Evolutionary conservation across 1,284 basidiomycete genomes (phyloP), one percentile per base, ranked within the genome.

Genomic region (Neotropicomus parvogracilis): DNA sequence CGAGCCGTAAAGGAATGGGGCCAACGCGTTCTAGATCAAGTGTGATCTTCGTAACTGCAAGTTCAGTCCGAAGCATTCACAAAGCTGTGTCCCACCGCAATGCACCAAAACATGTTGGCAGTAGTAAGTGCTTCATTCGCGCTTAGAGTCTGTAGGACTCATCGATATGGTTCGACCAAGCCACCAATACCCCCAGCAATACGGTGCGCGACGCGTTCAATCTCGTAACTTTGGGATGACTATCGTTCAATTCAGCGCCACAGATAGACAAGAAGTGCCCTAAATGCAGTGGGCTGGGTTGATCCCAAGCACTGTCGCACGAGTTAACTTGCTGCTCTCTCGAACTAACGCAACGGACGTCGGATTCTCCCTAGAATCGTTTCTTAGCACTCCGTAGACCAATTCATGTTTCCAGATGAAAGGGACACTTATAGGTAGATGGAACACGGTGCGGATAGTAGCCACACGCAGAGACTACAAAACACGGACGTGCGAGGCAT

Each of bases 81-180:
- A 50, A 29, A 62, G 65, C 34, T 85, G 83, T 60, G 47, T 53
- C 31, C 74, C 77, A 5, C 79, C 78, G 11, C 49, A 61, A 36
- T 87, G 84, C 60, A 74, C 65, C 49, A 62, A 73, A 53, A 74
- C 70, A 45, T 87, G 84, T 62, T 86, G 82, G 81, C 84, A 87
- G 65, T 85, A 85, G 83, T 86, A 62, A 67, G 83, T 70, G 8
- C 19, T 38, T 31, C 26, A 19, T 28, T 39, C n/a, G 13, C 20
- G 4, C 26, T 33, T 16, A 16, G 37, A 16, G 13, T 31, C 32
- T 27, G 21, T 24, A 7, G 11, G 33, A 44, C 49, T 64, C 36
- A 67, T 42, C 34, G 4, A 33, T 28, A 31, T 27, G 12, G 20
- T 40, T 41, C 51, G 42, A 51, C 44, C 45, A 54, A 86, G 83